Evolutionary conservation across 2,329 filamentous ascomycete species (phyloP).

Genomic region (Hymenoscyphus scutula): DNA sequence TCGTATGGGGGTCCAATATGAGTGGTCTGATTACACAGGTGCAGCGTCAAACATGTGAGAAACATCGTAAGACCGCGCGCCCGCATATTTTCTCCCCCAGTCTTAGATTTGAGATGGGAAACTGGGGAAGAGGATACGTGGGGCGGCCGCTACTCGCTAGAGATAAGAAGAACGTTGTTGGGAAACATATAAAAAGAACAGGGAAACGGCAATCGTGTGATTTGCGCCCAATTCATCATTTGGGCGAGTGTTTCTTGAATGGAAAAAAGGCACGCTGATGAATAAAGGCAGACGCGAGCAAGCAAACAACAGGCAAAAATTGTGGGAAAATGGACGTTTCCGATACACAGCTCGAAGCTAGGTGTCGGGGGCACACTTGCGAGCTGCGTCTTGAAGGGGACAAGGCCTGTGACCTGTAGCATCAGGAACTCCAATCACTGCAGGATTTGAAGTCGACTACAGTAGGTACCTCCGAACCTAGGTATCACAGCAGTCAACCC

Average conservation of each 20-base stretch:
- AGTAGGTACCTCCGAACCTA: neutral
- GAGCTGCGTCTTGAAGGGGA: neutral
- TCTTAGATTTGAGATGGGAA: neutral
- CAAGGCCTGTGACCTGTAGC: neutral
- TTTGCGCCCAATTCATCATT: neutral
- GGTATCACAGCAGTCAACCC: neutral
- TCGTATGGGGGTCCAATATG: neutral
- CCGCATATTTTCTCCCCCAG: neutral
- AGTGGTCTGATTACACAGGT: constrained; percentile 4
- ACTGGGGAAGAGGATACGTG: neutral
- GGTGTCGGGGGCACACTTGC: neutral
- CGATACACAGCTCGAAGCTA: constrained; percentile 1
- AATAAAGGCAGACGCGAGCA: neutral
- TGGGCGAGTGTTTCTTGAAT: neutral
- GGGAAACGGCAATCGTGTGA: too few species aligned
- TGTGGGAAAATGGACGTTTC: neutral
- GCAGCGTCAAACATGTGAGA: neutral
- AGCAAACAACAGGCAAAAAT: neutral
- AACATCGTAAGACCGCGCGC: neutral
- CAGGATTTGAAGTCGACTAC: neutral
- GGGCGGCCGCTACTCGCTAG: neutral
- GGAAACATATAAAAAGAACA: too few species aligned
- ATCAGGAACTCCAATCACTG: neutral
- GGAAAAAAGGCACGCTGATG: neutral
- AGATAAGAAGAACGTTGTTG: neutral